Percentiles rank a stretch among this genome's conserved stretches.
Evolutionary conservation across 2,329 filamentous ascomycete species (phyloP).

Genomic region (Amauroascus verrucosus): DNA sequence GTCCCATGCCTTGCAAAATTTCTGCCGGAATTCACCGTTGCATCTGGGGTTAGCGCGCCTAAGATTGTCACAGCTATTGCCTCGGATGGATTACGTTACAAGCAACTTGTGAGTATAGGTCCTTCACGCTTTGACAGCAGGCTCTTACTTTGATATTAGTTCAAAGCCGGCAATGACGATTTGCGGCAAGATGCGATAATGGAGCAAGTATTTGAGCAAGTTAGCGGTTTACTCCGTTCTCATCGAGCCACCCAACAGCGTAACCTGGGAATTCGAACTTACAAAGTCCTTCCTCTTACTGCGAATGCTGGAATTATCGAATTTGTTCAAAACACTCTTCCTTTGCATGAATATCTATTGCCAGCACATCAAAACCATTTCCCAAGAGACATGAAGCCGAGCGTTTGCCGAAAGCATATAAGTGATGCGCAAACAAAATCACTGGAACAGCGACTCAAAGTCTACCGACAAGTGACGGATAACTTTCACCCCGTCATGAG

Average conservation of each 20-base stretch:
- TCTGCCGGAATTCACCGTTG: constrained; percentile 68
- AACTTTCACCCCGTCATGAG: constrained; percentile 87
- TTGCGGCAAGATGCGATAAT: constrained; percentile 95
- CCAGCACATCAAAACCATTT: constrained; percentile 81
- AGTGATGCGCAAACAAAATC: constrained; percentile 58
- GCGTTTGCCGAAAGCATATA: constrained; percentile 70
- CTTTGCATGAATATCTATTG: constrained; percentile 83
- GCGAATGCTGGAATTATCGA: constrained; percentile 84
- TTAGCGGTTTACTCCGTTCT: constrained; percentile 76
- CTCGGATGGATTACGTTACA: constrained; percentile 68
- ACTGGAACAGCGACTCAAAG: constrained; percentile 59
- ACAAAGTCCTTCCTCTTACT: constrained; percentile 89
- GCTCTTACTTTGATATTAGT: constrained; percentile 31
- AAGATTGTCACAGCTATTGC: constrained; percentile 81
- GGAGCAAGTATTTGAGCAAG: constrained; percentile 98
- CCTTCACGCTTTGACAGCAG: background rate
- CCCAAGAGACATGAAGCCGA: constrained; percentile 69
- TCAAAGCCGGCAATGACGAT: constrained; percentile 94
- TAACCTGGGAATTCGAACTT: constrained; percentile 82
- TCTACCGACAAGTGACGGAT: constrained; percentile 67
- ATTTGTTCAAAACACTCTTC: constrained; percentile 88
- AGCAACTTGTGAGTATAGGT: constrained; percentile 56
- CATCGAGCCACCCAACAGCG: constrained; percentile 81
- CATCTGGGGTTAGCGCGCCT: constrained; percentile 79
- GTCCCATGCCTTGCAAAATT: constrained; percentile 66